Percentiles rank a stretch among this genome's conserved stretches.
These are phyloP conservation scores for Ruellia speciosa DNA, from an alignment of 305 asterid species.

Conservation along the genomic window DNA sequence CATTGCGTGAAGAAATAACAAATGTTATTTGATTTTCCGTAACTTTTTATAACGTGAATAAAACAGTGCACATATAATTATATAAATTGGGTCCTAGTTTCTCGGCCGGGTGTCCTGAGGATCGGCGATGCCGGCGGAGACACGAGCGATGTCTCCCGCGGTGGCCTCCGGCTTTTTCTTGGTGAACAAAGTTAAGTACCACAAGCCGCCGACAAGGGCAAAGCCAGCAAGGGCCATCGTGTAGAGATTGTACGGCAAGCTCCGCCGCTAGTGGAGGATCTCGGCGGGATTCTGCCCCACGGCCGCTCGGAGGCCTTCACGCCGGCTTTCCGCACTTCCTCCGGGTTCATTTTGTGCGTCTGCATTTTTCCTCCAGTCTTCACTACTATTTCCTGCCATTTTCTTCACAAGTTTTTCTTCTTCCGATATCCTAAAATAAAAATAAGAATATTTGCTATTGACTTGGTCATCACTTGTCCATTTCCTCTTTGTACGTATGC, in stretches of 20 bases:
- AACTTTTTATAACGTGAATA: background rate
- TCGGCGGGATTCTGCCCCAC: constrained; percentile 41
- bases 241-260: constrained; percentile 36
- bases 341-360: constrained; percentile 75
- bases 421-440: no score
- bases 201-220: constrained; percentile 33
- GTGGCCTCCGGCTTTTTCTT: constrained; percentile 48
- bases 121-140: constrained; percentile 31
- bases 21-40: no score
- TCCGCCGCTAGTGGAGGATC: constrained; percentile 43
- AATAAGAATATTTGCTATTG: constrained; percentile 16
- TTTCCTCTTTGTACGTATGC: constrained; percentile 18
- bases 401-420: no score
- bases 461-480: constrained; percentile 26
- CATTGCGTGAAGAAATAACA: no score
- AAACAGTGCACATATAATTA: background rate
- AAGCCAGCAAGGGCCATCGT: constrained; percentile 31
- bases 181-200: constrained; percentile 48
- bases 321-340: constrained; percentile 45
- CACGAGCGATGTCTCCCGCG: constrained; percentile 38
- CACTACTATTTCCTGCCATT: constrained; percentile 11
- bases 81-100: background rate
- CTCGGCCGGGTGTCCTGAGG: constrained; percentile 25
- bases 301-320: constrained; percentile 37
- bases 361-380: constrained; percentile 57